Conservation (phyloP, 208 protist genomes). For the Porcisia hertigi region DNA sequence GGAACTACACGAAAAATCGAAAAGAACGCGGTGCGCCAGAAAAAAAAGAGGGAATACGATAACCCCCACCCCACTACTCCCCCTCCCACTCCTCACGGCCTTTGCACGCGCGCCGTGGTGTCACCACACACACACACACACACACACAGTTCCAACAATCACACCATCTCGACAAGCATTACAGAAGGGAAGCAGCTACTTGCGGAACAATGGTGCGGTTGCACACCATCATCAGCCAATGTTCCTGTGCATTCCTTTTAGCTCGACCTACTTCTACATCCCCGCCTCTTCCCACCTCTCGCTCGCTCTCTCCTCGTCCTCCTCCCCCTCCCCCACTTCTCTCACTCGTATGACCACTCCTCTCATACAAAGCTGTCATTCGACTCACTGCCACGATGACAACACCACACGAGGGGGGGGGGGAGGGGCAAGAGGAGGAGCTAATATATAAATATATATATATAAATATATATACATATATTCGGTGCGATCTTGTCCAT, state of each 20-base stretch:
- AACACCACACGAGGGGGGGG: background rate
- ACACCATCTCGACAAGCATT: background rate
- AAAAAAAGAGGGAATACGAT: background rate
- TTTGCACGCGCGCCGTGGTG: too few species aligned
- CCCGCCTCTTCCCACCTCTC: background rate
- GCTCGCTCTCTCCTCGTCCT: background rate
- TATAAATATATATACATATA: too few species aligned
- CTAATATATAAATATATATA: too few species aligned
- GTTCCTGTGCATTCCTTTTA: too few species aligned
- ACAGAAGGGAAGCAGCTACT: background rate
- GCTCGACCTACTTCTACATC: background rate
- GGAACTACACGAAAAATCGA: background rate
- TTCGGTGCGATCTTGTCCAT: background rate
- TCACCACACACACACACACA: background rate
- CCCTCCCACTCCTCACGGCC: too few species aligned
- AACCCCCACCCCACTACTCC: too few species aligned
- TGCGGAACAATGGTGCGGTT: background rate
- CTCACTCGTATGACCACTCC: background rate
- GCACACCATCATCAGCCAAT: background rate
- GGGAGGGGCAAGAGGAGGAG: too few species aligned
- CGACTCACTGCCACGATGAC: background rate
- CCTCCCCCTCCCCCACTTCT: background rate
- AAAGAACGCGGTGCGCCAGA: background rate
- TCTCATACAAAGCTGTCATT: background rate
- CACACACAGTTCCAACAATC: too few species aligned